Percentiles rank a stretch among this genome's conserved stretches.
Conservation (phyloP, 129 eudicot genomes). For the Gnaphalium uliginosum region DNA sequence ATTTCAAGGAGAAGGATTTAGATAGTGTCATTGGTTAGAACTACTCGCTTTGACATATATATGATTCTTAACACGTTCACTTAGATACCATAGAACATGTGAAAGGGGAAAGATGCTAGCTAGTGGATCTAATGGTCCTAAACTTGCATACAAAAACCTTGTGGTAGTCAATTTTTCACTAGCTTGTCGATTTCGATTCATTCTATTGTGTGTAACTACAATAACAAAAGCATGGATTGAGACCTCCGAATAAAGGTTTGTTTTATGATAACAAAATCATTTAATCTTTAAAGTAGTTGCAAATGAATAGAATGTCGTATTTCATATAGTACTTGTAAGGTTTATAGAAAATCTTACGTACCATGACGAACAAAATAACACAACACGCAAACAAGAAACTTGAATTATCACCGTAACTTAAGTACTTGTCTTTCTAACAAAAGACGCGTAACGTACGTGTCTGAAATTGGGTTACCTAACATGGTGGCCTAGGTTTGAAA, state of each 20-base stretch:
- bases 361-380: too few relatives aligned
- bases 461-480: too few relatives aligned
- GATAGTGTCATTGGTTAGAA: too few relatives aligned
- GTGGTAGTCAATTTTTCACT: constrained; percentile 20
- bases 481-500: too few relatives aligned
- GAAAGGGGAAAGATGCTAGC: not conserved
- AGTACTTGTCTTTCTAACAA: too few relatives aligned
- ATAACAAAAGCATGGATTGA: not conserved
- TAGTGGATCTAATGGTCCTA: not conserved
- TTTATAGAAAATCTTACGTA: too few relatives aligned
- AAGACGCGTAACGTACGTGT: too few relatives aligned
- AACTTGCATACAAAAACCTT: not conserved
- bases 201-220: not conserved
- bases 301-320: not conserved
- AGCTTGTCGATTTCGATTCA: not conserved
- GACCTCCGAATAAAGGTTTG: not conserved
- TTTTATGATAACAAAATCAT: not conserved
- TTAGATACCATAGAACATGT: not conserved
- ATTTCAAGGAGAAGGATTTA: not conserved
- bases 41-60: too few relatives aligned
- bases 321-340: too few relatives aligned
- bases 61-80: not conserved
- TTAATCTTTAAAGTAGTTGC: not conserved
- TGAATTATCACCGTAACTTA: too few relatives aligned
- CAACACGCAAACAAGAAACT: too few relatives aligned